Conservation (phyloP, 306 rosid genomes). For the Cajanus cajan region DNA sequence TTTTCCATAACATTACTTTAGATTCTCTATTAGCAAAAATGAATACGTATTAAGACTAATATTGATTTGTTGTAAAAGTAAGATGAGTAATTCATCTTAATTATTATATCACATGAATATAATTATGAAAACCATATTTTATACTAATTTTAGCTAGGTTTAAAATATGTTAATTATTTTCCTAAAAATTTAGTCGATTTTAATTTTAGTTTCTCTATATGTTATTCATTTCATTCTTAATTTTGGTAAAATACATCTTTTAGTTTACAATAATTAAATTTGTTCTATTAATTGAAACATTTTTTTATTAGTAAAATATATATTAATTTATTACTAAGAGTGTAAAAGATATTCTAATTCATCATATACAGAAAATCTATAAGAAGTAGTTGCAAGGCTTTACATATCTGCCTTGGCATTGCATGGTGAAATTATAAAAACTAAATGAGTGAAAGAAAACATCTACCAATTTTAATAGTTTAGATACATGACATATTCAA, state of each 20-base stretch:
- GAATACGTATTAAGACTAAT: background rate
- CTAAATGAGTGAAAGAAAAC: background rate
- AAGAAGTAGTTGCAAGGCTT: background rate
- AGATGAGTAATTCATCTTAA: background rate
- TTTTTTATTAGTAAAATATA: background rate
- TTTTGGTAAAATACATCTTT: background rate
- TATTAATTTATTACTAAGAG: background rate
- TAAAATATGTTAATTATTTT: background rate
- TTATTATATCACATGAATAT: background rate
- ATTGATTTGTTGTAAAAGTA: background rate
- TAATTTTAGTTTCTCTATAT: background rate
- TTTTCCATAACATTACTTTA: constrained; percentile 8
- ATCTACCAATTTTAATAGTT: background rate
- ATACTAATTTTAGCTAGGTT: background rate
- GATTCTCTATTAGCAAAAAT: background rate
- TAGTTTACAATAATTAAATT: background rate
- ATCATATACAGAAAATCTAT: background rate
- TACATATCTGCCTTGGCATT: background rate
- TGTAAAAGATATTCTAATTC: background rate
- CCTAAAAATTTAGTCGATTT: background rate
- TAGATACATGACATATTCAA: no score
- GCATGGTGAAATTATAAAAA: background rate
- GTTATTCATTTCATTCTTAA: background rate
- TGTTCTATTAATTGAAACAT: background rate
- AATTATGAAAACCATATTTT: background rate